These are phyloP conservation scores for Sambucus nigra DNA, from an alignment of 129 eudicot genomes.

Conservation along the genomic window DNA sequence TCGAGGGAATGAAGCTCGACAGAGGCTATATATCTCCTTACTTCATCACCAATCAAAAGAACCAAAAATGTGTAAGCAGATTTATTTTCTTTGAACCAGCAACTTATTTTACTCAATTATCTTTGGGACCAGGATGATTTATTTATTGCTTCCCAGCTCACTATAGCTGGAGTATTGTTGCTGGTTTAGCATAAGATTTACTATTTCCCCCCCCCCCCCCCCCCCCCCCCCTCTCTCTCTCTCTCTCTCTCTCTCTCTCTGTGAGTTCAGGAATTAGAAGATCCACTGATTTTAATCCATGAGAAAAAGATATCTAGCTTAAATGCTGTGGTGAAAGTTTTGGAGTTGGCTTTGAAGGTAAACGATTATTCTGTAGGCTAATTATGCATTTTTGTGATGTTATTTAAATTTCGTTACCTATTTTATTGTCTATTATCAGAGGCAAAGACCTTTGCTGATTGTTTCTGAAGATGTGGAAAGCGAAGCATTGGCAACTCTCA, in stretches of 20 bases:
- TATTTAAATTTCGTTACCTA: background rate
- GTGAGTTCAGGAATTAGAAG: constrained; percentile 70
- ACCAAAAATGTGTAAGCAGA: constrained; percentile 48
- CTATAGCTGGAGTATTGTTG: background rate
- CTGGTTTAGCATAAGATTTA: background rate
- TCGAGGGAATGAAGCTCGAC: constrained; percentile 61
- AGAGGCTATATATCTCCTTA: constrained; percentile 58
- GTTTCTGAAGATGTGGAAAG: constrained; percentile 81
- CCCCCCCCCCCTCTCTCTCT: background rate
- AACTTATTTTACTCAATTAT: background rate
- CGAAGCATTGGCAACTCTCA: constrained; percentile 64
- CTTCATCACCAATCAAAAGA: constrained; percentile 50
- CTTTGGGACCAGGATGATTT: background rate
- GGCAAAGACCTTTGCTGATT: constrained; percentile 55
- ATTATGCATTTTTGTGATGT: background rate
- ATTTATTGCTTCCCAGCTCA: background rate
- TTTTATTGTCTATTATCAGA: constrained; percentile 20
- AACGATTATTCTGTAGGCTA: background rate
- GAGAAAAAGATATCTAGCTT: constrained; percentile 60
- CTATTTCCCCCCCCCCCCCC: too few species aligned
- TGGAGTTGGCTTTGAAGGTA: constrained; percentile 72
- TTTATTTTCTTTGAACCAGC: background rate
- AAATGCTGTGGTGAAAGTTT: constrained; percentile 54
- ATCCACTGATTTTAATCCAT: constrained; percentile 58
- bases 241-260: background rate